Percentiles rank a stretch among this genome's conserved stretches.
Evolutionary conservation across 345 rosid species (phyloP).

Genomic region (Camelina sativa): DNA sequence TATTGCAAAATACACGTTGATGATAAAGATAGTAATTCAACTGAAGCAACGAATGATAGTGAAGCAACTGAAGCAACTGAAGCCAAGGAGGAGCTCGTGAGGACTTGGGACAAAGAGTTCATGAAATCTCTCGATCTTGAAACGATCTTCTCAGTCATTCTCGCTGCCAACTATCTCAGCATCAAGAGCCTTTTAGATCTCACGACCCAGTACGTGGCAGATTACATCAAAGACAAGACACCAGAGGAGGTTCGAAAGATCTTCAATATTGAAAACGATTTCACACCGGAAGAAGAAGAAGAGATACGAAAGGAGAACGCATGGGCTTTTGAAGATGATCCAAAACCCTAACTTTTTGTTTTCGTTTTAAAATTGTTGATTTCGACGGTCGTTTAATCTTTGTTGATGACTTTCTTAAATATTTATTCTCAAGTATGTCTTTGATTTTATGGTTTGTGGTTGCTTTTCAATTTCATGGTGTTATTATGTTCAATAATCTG

Average conservation of each 20-base stretch:
- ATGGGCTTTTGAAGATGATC: slow-evolving; percentile 42
- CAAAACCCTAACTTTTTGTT: no score
- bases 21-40: no score
- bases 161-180: slow-evolving; percentile 54
- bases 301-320: slow-evolving; percentile 49
- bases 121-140: slow-evolving; percentile 51
- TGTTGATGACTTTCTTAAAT: no score
- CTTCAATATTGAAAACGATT: slow-evolving; percentile 53
- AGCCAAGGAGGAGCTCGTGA: slow-evolving; percentile 28
- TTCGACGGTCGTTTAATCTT: no score
- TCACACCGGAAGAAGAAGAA: slow-evolving; percentile 51
- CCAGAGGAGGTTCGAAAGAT: slow-evolving; percentile 48
- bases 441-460: no score
- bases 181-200: slow-evolving; percentile 18
- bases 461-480: no score
- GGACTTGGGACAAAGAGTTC: slow-evolving; percentile 60
- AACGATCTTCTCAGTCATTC: slow-evolving; percentile 54
- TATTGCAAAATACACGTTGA: no score
- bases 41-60: no score
- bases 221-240: slow-evolving; percentile 57
- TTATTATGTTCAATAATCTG: no score
- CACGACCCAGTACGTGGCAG: slow-evolving; percentile 55
- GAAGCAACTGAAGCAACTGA: no score
- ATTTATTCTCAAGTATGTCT: no score
- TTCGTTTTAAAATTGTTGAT: no score